phyloP scores from a whole-genome alignment of 306 rosid species.

The peach (Prunus persica) region Prunus_persica_NCBIv2 NC_034016.1:21469001-21469500 shows the following conservation, averaged over 20 bases:
- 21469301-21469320: not conserved
- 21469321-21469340: not conserved
- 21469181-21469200: constrained; percentile 1
- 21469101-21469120: constrained; percentile 94
- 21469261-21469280: not conserved
- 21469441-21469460: no score
- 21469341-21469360: not conserved
- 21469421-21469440: no score
- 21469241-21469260: not conserved
- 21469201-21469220: constrained; percentile 5
- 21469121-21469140: constrained; percentile 69
- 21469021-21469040: constrained; percentile 93
- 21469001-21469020: constrained; percentile 47
- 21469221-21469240: not conserved
- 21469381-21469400: not conserved
- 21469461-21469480: no score
- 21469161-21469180: not conserved
- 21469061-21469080: constrained; percentile 99
- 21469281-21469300: not conserved
- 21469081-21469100: constrained; percentile 90
- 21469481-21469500: no score
- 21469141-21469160: constrained; percentile 53
- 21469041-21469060: constrained; percentile 97
- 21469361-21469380: not conserved
- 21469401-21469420: not conserved